Evolutionary conservation across 2,329 filamentous ascomycete species (phyloP).

Genomic region (Epichloe hybrida): DNA sequence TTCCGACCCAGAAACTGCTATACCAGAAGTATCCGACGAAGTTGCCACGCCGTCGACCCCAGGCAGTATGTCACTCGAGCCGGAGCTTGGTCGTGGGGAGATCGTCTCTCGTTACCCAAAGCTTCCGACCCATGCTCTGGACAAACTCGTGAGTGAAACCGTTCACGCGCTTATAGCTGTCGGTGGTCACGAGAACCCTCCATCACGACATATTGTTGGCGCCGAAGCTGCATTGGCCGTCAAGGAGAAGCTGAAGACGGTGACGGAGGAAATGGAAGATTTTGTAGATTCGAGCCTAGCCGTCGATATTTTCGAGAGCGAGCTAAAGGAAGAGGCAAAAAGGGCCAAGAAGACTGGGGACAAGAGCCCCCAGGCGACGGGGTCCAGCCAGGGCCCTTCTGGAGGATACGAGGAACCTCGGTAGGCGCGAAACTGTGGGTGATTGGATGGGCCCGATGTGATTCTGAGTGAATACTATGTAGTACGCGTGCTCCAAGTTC

Average conservation of each 20-base stretch:
- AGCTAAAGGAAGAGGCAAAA: constrained; percentile 36
- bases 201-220: constrained; percentile 85
- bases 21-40: constrained; percentile 19
- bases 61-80: constrained; percentile 19
- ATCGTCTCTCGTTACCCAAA: constrained; percentile 60
- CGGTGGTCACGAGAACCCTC: constrained; percentile 90
- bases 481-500: too few relatives aligned
- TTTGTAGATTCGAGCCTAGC: constrained; percentile 83
- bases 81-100: constrained; percentile 23
- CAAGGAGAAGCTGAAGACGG: constrained; percentile 91
- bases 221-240: constrained; percentile 77
- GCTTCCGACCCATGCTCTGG: constrained; percentile 52
- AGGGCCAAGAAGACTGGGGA: constrained; percentile 20
- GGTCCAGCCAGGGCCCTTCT: neutral
- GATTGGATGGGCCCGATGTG: too few relatives aligned
- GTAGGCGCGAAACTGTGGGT: neutral
- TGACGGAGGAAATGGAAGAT: constrained; percentile 91
- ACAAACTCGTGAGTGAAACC: constrained; percentile 71
- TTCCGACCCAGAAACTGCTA: constrained; percentile 51
- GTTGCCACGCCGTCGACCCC: constrained; percentile 18
- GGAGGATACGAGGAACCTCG: neutral
- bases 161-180: constrained; percentile 85
- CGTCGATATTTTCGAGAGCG: constrained; percentile 59
- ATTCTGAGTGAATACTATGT: too few relatives aligned
- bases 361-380: constrained; percentile 10